A percentile compares a stretch with the other conserved stretches of the same genome.
Conservation (phyloP, 345 rosid genomes). For the Stellera chamaejasme region DNA sequence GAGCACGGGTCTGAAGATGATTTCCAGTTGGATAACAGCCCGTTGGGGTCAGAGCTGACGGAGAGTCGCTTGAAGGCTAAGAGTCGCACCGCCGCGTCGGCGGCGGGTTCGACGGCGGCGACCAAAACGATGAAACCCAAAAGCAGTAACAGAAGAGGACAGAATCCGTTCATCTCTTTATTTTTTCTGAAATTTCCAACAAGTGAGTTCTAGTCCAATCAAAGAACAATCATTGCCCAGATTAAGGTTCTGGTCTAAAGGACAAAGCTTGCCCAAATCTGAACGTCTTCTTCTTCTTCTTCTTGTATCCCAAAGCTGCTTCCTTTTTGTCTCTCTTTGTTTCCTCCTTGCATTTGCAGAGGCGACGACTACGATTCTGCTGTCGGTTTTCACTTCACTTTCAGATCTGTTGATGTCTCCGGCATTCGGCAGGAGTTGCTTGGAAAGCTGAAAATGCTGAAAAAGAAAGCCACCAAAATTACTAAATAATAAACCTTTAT, state of each 20-base stretch:
- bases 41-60: slow-evolving; percentile 51
- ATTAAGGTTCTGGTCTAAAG: slow-evolving; percentile 2
- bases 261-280: slow-evolving; percentile 1
- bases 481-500: background rate
- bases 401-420: slow-evolving; percentile 19
- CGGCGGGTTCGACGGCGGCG: slow-evolving; percentile 20
- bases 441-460: slow-evolving; percentile 11
- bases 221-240: background rate
- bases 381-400: slow-evolving; percentile 1
- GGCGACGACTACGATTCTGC: background rate
- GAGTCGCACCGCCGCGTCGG: slow-evolving; percentile 20
- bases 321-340: background rate
- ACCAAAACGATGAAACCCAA: slow-evolving; percentile 15
- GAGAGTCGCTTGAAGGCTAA: slow-evolving; percentile 60
- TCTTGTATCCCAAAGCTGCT: background rate
- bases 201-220: background rate
- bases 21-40: slow-evolving; percentile 45
- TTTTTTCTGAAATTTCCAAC: slow-evolving; percentile 2
- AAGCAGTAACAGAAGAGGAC: slow-evolving; percentile 18
- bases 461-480: background rate
- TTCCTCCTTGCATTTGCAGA: background rate
- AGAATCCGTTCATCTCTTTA: slow-evolving; percentile 25
- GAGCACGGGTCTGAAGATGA: slow-evolving; percentile 33
- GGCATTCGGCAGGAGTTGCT: slow-evolving; percentile 3
- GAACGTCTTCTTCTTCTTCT: slow-evolving; percentile 1